These are phyloP conservation scores for Trichoderma citrinoviride DNA, from an alignment of 2,329 filamentous ascomycete genomes.

Conservation along the genomic window DNA sequence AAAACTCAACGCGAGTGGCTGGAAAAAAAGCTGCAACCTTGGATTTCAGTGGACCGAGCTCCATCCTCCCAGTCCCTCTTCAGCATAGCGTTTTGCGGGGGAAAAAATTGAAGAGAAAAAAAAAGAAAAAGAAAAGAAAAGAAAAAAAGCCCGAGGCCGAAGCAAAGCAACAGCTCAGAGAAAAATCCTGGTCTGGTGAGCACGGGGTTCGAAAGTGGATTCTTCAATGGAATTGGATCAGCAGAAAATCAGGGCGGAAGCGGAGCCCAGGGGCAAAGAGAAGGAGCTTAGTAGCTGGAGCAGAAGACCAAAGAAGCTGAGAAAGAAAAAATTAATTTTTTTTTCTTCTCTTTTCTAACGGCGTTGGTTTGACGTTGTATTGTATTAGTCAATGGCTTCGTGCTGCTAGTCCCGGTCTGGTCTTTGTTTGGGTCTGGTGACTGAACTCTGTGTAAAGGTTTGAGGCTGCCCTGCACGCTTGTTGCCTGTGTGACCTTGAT, in stretches of 20 bases:
- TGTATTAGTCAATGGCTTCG: too few species aligned
- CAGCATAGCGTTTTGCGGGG: constrained; percentile 22
- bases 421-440: neutral
- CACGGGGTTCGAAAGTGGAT: too few species aligned
- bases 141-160: neutral
- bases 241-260: neutral
- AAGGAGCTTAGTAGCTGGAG: neutral
- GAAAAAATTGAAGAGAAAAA: neutral
- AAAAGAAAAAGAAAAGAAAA: neutral
- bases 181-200: too few species aligned
- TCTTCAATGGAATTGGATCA: too few species aligned
- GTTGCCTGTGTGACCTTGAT: constrained; percentile 5
- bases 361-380: too few species aligned
- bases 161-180: too few species aligned
- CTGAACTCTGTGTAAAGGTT: neutral
- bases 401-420: neutral
- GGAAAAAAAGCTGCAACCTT: neutral
- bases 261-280: constrained; percentile 10
- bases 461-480: neutral
- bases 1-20: neutral
- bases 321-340: neutral
- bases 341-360: too few species aligned
- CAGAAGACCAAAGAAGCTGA: too few species aligned
- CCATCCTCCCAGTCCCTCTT: constrained; percentile 3
- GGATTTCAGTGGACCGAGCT: neutral